Evolutionary conservation across 768 basidiomycete genomes (phyloP).

Genomic region (Terana coerulea): DNA sequence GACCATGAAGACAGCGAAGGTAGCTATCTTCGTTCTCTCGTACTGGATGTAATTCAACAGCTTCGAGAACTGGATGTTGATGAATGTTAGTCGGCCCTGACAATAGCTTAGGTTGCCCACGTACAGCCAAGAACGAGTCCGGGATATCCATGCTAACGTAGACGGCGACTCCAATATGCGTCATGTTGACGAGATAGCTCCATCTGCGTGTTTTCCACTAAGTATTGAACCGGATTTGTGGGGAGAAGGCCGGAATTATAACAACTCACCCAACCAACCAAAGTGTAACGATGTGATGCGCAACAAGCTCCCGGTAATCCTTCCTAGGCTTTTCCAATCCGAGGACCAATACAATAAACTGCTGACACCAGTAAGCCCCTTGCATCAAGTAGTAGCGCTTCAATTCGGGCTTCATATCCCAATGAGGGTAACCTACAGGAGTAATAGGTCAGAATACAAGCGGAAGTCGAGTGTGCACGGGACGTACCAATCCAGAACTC

Average conservation of each 20-base stretch:
- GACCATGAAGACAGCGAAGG: conserved; percentile 62
- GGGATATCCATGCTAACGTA: conserved; percentile 98
- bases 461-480: not conserved
- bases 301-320: conserved; percentile 83
- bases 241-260: no score
- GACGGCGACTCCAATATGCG: conserved; percentile 85
- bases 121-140: conserved; percentile 80
- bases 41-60: conserved; percentile 81
- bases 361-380: conserved; percentile 91
- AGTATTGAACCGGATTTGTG: not conserved
- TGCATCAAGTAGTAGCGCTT: conserved; percentile 96
- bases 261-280: conserved; percentile 82
- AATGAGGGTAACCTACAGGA: conserved; percentile 77
- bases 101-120: conserved; percentile 25
- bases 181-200: conserved; percentile 80
- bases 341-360: conserved; percentile 80
- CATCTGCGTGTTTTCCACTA: conserved; percentile 44
- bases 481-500: conserved; percentile 78
- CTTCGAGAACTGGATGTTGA: conserved; percentile 76
- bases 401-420: conserved; percentile 79
- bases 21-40: conserved; percentile 54
- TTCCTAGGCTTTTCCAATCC: conserved; percentile 92
- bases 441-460: not conserved
- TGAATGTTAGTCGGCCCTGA: no score
- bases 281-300: conserved; percentile 90